Evolutionary conservation across 768 basidiomycete genomes (phyloP).

Genomic region (Kwoniella sp.): DNA sequence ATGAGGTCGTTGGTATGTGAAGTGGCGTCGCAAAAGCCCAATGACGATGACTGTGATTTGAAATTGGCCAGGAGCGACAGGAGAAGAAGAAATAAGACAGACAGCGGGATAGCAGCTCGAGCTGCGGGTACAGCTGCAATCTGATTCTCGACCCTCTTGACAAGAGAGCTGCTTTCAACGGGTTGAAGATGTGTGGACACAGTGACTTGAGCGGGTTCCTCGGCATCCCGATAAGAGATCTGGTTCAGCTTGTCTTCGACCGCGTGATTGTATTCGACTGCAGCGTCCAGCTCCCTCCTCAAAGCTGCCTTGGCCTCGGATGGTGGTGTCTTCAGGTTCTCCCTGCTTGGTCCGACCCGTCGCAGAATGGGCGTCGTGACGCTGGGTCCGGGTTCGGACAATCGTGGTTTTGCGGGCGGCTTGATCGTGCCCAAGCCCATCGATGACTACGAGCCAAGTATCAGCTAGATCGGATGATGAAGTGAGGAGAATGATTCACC

Average conservation of each 20-base stretch:
- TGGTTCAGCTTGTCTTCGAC: slow-evolving; percentile 38
- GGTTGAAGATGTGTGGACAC: slow-evolving; percentile 15
- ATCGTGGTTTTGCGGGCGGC: slow-evolving; percentile 32
- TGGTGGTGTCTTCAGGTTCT: slow-evolving; percentile 42
- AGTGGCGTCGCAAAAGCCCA: slow-evolving; percentile 57
- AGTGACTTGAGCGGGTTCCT: slow-evolving; percentile 20
- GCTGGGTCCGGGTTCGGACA: slow-evolving; percentile 35
- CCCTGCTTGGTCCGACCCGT: slow-evolving; percentile 36
- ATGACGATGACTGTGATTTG: slow-evolving; percentile 38
- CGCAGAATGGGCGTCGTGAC: slow-evolving; percentile 24
- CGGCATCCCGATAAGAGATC: slow-evolving; percentile 23
- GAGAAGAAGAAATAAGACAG: slow-evolving; percentile 38
- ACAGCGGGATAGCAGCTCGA: slow-evolving; percentile 34
- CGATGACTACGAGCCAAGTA: slow-evolving; percentile 35
- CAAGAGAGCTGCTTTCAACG: slow-evolving; percentile 24
- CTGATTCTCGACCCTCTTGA: slow-evolving; percentile 19
- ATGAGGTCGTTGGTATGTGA: slow-evolving; percentile 48
- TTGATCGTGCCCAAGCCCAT: slow-evolving; percentile 20
- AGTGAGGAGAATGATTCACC: slow-evolving; percentile 21
- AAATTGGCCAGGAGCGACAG: slow-evolving; percentile 38
- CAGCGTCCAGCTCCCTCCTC: slow-evolving; percentile 28
- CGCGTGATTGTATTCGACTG: slow-evolving; percentile 38
- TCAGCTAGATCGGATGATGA: not conserved
- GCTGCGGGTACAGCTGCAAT: slow-evolving; percentile 20
- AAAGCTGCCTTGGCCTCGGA: slow-evolving; percentile 34